phyloP scores from a whole-genome alignment of 1,284 basidiomycete species.

The Phylloporus gajari region DNA sequence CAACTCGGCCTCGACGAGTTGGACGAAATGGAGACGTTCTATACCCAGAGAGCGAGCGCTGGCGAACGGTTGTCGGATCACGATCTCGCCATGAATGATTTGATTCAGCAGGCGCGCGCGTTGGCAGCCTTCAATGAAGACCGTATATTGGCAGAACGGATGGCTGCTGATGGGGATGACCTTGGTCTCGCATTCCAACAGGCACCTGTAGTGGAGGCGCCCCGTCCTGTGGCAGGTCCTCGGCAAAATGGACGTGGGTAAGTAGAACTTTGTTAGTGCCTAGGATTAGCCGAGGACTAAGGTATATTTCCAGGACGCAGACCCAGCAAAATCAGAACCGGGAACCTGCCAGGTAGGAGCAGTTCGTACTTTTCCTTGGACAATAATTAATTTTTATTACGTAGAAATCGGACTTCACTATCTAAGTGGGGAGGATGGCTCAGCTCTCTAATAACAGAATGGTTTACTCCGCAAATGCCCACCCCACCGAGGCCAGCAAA shows the following conservation, averaged over 20 bases:
- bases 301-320: neutral
- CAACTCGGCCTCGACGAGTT: conserved; percentile 35
- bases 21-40: conserved; percentile 31
- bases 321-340: conserved; percentile 11
- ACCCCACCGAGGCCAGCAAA: neutral
- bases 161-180: conserved; percentile 28
- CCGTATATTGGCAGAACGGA: conserved; percentile 29
- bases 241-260: conserved; percentile 14
- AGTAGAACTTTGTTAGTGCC: neutral
- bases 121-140: conserved; percentile 36
- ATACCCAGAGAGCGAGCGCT: conserved; percentile 10
- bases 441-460: conserved; percentile 14
- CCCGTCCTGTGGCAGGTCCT: neutral
- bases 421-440: conserved; percentile 38
- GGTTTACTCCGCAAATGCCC: conserved; percentile 1
- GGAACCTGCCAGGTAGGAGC: conserved; percentile 28
- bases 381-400: neutral
- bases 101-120: conserved; percentile 37
- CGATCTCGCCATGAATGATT: conserved; percentile 39
- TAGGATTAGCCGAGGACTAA: neutral
- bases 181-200: neutral
- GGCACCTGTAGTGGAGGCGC: conserved; percentile 3
- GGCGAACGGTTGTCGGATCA: conserved; percentile 33
- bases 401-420: conserved; percentile 1
- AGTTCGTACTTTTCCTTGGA: neutral